Evolutionary conservation across 495 filamentous ascomycete species (phyloP).

Genomic region (Lasiosphaeria hispida): DNA sequence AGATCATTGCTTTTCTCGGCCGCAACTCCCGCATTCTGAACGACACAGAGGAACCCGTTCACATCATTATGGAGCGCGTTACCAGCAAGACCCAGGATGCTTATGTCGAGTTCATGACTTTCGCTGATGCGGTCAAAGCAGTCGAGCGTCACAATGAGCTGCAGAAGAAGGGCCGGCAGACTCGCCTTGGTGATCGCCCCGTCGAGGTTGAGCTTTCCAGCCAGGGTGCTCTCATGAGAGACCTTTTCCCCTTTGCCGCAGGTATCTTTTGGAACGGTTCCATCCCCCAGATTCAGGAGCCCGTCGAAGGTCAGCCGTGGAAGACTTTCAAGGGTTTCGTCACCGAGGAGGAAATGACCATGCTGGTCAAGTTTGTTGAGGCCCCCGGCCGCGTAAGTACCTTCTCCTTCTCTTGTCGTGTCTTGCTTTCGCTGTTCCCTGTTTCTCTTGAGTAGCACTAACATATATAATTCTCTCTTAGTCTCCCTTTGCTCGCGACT

Average conservation of each 20-base stretch:
- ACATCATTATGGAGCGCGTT: conserved; percentile 81
- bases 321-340: conserved; percentile 71
- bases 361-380: conserved; percentile 65
- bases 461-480: conserved; percentile 29
- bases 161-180: conserved; percentile 32
- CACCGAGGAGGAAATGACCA: conserved; percentile 66
- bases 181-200: conserved; percentile 62
- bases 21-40: conserved; percentile 58
- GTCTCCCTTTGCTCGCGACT: conserved; percentile 63
- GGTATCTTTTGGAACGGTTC: conserved; percentile 59
- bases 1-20: conserved; percentile 69
- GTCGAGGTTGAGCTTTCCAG: conserved; percentile 61
- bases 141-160: conserved; percentile 45
- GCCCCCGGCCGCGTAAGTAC: conserved; percentile 62
- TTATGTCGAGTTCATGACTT: conserved; percentile 64
- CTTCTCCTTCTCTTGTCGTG: background rate
- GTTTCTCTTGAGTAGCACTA: background rate
- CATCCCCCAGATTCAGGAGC: conserved; percentile 43
- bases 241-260: conserved; percentile 65
- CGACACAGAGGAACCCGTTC: conserved; percentile 59
- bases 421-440: background rate
- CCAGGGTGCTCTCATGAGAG: conserved; percentile 60
- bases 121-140: conserved; percentile 52
- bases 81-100: conserved; percentile 76
- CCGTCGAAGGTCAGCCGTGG: conserved; percentile 46